Evolutionary conservation across 2,329 filamentous ascomycete genomes (phyloP).

Genomic region (Colletotrichum sp.): DNA sequence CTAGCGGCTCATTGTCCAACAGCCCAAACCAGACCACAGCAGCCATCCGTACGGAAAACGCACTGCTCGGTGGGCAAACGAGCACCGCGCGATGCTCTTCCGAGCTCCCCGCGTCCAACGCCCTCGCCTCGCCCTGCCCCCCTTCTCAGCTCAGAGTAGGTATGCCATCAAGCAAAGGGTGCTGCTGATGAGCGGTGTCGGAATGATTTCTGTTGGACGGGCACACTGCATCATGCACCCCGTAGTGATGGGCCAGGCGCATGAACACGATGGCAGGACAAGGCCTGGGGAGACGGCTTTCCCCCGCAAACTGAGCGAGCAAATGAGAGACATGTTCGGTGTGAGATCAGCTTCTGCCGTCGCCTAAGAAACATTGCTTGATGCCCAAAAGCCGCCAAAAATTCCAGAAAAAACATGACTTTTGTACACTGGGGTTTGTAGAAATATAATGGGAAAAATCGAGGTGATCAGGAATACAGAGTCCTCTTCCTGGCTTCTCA

Average conservation of each 20-base stretch:
- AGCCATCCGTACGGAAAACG: background rate
- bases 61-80: background rate
- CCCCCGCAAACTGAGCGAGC: background rate
- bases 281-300: background rate
- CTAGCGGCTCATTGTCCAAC: background rate
- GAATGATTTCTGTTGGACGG: background rate
- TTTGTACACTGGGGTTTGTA: background rate
- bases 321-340: background rate
- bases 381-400: background rate
- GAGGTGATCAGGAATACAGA: background rate
- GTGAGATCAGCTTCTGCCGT: background rate
- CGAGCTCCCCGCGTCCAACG: background rate
- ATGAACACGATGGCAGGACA: background rate
- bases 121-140: background rate
- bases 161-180: background rate
- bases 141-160: background rate
- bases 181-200: conserved; percentile 5
- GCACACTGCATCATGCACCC: conserved; percentile 11
- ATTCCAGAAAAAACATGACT: background rate
- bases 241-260: background rate
- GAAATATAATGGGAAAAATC: background rate
- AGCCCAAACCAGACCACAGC: background rate
- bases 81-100: background rate
- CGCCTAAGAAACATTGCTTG: background rate
- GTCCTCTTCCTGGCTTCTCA: background rate